phyloP scores from a whole-genome alignment of 176 grass and related monocot genomes.

The Cenchrus fungigraminus region DNA sequence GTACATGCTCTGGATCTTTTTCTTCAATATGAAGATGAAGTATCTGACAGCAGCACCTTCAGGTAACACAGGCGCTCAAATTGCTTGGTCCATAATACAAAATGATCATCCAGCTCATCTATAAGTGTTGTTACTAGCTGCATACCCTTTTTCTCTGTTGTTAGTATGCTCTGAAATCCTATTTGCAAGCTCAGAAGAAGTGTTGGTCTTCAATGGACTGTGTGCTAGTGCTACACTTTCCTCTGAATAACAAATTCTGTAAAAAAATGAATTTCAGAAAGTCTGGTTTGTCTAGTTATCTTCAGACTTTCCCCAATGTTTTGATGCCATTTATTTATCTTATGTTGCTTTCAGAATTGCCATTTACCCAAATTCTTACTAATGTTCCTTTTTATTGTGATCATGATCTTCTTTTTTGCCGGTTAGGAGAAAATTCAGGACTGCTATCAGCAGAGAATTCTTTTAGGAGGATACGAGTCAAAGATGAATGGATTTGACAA shows the following conservation, averaged over 20 bases:
- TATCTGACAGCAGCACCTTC: conserved; percentile 68
- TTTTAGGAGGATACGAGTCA: background rate
- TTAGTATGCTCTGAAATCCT: background rate
- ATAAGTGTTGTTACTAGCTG: background rate
- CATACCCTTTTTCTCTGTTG: background rate
- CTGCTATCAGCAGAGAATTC: background rate
- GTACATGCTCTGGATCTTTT: conserved; percentile 70
- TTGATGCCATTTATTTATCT: background rate
- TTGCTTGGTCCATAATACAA: conserved; percentile 12
- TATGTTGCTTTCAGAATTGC: background rate
- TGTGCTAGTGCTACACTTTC: conserved; percentile 12
- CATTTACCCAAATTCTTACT: background rate
- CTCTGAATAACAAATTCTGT: background rate
- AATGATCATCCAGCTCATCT: conserved; percentile 6
- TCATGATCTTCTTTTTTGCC: background rate
- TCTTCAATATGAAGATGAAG: conserved; percentile 74
- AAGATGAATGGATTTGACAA: background rate
- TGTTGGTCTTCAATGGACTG: background rate
- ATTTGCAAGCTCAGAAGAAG: background rate
- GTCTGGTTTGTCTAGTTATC: background rate
- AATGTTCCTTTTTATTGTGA: background rate
- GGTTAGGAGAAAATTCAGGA: background rate
- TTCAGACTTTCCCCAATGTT: background rate
- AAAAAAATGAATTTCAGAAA: background rate
- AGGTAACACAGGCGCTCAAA: conserved; percentile 45